Base-by-base conservation (phyloP, 805 yeast species). In the Yamadazyma sp. region DNA sequence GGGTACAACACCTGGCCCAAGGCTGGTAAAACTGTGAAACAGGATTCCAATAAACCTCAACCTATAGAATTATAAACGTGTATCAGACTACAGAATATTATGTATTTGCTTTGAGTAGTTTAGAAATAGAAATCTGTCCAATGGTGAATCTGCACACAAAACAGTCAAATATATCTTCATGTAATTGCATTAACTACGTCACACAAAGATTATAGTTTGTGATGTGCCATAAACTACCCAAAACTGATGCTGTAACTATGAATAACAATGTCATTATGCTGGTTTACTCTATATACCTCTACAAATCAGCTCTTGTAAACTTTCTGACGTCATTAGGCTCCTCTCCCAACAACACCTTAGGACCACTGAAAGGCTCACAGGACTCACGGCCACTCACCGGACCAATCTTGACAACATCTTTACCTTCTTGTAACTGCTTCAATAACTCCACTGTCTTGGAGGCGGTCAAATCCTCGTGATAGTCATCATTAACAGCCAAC, bases 401-500 rank as follows among this genome's bases (percentile, higher is more conserved):
- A 18, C 95, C 95, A n/a, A 77, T 70, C 44, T 57, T 54, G 29
- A 68, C 67, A 22, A 40, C 35, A 10, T 35, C 31, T 55, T 77
- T 75, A 40, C 91, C 95, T 19, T 62, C 71, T 58, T 77, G 78
- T 46, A 85, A 69, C 38, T 73, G 78, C 46, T 79, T 73, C 57
- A 86, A 73, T 31, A 87, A 59, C 44, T 73, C 70, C 23, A 75
- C 73, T 18, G 84, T 77, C 31, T 75, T 73, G 46, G 82, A 83
- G 16, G 80, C 71, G 23, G 90, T 82, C 62, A 86, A 73, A 61
- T 86, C 95, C 66, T 86, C 95, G 55, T 73, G 82, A 64, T 70
- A 86, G 57, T 83, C 89, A 63, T 86, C 95, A 61, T 84, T 85
- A 37, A 86, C 67, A 44, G 86, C 95, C 38, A 87, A 70, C 87